phyloP scores from a whole-genome alignment of 176 grass and related monocot species.

The Oryza brachyantha region DNA sequence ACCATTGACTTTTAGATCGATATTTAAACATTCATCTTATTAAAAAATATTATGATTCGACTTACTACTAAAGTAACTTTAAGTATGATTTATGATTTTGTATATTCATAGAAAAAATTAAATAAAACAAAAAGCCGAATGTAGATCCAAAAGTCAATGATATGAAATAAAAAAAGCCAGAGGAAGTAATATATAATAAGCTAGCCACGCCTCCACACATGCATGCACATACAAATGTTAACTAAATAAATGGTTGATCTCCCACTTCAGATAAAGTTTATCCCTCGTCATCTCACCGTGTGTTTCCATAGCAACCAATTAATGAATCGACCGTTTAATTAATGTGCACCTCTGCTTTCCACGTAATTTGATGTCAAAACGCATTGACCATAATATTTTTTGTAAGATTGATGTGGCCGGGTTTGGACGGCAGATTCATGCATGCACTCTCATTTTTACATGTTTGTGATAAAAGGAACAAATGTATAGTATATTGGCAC shows the following conservation, averaged over 20 bases:
- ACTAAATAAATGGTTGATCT: not conserved
- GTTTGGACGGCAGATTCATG: slow-evolving; percentile 2
- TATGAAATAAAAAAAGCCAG: too few relatives aligned
- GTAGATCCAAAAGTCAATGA: too few relatives aligned
- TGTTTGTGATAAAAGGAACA: not conserved
- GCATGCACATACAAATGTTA: not conserved
- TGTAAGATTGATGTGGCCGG: not conserved
- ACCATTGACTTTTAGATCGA: too few relatives aligned
- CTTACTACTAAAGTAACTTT: too few relatives aligned
- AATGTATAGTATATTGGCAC: not conserved
- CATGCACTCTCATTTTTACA: not conserved
- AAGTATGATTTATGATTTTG: too few relatives aligned
- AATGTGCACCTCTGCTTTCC: not conserved
- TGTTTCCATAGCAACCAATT: not conserved
- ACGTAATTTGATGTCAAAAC: slow-evolving; percentile 17
- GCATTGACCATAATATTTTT: slow-evolving; percentile 15
- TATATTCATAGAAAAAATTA: too few relatives aligned
- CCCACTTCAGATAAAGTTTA: slow-evolving; percentile 16
- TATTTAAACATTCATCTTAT: too few relatives aligned
- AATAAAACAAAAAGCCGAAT: too few relatives aligned
- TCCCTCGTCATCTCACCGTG: not conserved
- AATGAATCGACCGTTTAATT: slow-evolving; percentile 5
- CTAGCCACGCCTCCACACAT: not conserved
- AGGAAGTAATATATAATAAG: not conserved
- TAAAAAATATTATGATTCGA: too few relatives aligned